Evolutionary conservation across 2,329 filamentous ascomycete species (phyloP).

Genomic region (Fusarium sp.): DNA sequence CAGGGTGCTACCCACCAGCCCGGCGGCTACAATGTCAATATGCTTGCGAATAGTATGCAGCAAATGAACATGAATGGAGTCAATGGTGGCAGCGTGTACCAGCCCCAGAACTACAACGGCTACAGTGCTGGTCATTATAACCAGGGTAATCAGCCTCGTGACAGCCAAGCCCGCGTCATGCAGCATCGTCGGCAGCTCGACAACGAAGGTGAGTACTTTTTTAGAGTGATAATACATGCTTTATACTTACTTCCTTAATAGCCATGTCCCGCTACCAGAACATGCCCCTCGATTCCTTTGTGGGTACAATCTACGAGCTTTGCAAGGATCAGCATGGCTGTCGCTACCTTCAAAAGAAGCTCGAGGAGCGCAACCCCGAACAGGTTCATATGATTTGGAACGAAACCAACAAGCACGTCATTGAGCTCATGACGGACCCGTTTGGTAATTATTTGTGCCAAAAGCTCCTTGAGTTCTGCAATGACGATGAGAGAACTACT

Average conservation of each 20-base stretch:
- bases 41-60: slow-evolving; percentile 76
- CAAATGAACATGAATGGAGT: slow-evolving; percentile 69
- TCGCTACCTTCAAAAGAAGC: slow-evolving; percentile 95
- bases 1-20: slow-evolving; percentile 42
- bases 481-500: slow-evolving; percentile 92
- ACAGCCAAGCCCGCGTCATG: slow-evolving; percentile 81
- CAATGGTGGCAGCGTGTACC: slow-evolving; percentile 61
- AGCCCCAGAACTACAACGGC: slow-evolving; percentile 68
- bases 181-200: slow-evolving; percentile 81
- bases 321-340: slow-evolving; percentile 99
- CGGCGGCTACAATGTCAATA: slow-evolving; percentile 53
- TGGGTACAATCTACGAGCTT: slow-evolving; percentile 85
- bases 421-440: slow-evolving; percentile 98
- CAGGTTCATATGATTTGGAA: slow-evolving; percentile 93
- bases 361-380: slow-evolving; percentile 87
- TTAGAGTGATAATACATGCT: background rate
- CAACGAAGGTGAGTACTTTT: slow-evolving; percentile 69
- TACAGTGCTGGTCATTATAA: slow-evolving; percentile 66
- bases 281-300: slow-evolving; percentile 81
- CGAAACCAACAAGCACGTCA: slow-evolving; percentile 92
- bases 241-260: slow-evolving; percentile 52
- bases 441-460: slow-evolving; percentile 99
- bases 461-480: slow-evolving; percentile 95
- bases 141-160: slow-evolving; percentile 69
- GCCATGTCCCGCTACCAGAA: slow-evolving; percentile 86